Percentiles rank a stretch among this genome's conserved stretches.
These are phyloP conservation scores for Pythium biforme DNA, from an alignment of 352 stramenopile species.

Conservation along the genomic window DNA sequence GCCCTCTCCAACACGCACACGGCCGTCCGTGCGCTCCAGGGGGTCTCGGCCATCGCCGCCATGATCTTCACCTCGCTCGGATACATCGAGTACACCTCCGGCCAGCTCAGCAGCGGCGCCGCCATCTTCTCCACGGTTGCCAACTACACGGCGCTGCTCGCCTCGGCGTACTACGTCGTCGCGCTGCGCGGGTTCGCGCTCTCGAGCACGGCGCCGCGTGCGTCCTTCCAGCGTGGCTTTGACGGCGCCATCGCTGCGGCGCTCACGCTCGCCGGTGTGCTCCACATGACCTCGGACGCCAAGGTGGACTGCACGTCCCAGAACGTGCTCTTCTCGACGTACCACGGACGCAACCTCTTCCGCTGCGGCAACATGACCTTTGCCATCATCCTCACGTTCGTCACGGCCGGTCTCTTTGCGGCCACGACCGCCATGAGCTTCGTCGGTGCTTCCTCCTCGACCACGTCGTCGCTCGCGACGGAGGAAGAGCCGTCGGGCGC, in stretches of 20 bases:
- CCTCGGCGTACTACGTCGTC: slow-evolving; percentile 38
- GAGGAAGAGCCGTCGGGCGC: slow-evolving; percentile 31
- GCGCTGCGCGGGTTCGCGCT: slow-evolving; percentile 25
- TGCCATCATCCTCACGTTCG: slow-evolving; percentile 40
- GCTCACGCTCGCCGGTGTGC: slow-evolving; percentile 36
- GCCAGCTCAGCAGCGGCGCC: slow-evolving; percentile 36
- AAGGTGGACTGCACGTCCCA: slow-evolving; percentile 40
- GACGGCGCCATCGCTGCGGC: slow-evolving; percentile 29
- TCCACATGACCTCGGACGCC: slow-evolving; percentile 32
- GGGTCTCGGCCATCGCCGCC: slow-evolving; percentile 27
- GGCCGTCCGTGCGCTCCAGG: slow-evolving; percentile 33
- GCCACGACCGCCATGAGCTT: slow-evolving; percentile 38
- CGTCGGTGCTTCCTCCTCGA: slow-evolving; percentile 1
- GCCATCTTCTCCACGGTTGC: slow-evolving; percentile 40
- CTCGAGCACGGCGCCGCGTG: slow-evolving; percentile 19
- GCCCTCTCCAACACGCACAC: slow-evolving; percentile 54
- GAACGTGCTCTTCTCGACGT: slow-evolving; percentile 43
- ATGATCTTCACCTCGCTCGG: slow-evolving; percentile 51
- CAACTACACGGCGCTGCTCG: slow-evolving; percentile 43
- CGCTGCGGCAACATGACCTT: slow-evolving; percentile 42
- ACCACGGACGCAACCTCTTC: slow-evolving; percentile 43
- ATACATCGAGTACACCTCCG: slow-evolving; percentile 41
- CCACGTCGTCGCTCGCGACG: neutral
- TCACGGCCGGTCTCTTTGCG: slow-evolving; percentile 37
- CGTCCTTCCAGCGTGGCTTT: slow-evolving; percentile 35